Conservation (phyloP, 192 early-diverging fungal species). For the Chytriomyces hyalinus region DNA sequence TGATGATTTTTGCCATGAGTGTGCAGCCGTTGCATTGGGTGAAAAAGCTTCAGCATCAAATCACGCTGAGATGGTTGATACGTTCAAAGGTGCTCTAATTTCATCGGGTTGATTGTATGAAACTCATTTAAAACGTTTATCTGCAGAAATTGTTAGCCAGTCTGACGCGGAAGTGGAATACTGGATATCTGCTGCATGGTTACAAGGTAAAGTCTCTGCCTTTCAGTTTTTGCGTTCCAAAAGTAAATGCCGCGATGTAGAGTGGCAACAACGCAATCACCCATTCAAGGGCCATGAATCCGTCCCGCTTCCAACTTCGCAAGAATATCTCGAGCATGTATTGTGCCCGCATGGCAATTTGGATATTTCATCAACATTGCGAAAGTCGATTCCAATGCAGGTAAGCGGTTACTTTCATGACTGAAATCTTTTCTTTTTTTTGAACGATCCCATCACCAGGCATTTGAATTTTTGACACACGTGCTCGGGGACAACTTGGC, state of each 20-base stretch:
- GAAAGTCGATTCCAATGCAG: background rate
- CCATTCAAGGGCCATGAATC: background rate
- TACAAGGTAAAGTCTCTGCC: background rate
- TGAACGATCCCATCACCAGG: background rate
- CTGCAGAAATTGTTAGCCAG: background rate
- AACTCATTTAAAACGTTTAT: background rate
- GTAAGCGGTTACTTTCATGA: constrained; percentile 5
- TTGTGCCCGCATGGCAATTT: constrained; percentile 22
- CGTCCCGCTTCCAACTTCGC: constrained; percentile 14
- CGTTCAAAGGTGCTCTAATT: constrained; percentile 10
- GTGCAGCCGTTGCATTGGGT: background rate
- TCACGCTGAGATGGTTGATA: constrained; percentile 8
- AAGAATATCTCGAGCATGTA: constrained; percentile 5
- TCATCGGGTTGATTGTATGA: background rate
- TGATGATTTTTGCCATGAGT: constrained; percentile 8
- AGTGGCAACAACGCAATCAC: background rate
- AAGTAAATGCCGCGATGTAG: background rate
- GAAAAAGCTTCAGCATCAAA: background rate
- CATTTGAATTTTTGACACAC: constrained; percentile 12
- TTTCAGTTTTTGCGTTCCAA: background rate
- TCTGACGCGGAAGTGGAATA: background rate
- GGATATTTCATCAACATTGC: background rate
- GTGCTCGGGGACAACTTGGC: background rate
- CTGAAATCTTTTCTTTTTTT: background rate
- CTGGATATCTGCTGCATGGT: constrained; percentile 19